phyloP scores from a whole-genome alignment of 306 rosid genomes.

The Cucurbita moschata region DNA sequence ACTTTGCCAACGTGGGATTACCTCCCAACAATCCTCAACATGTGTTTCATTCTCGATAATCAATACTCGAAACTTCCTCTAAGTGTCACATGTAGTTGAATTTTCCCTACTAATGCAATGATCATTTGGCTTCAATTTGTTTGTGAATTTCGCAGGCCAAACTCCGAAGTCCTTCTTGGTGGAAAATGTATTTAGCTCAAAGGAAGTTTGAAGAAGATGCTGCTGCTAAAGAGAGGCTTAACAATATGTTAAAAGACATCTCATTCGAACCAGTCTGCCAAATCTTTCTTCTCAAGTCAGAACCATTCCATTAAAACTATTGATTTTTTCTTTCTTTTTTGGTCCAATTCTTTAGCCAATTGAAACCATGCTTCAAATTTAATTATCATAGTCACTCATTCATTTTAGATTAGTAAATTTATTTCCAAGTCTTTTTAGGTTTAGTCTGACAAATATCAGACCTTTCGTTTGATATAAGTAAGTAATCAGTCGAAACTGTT shows the following conservation, averaged over 20 bases:
- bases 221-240: constrained; percentile 60
- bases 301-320: background rate
- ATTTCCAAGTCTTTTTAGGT: background rate
- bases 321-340: background rate
- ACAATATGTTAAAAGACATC: constrained; percentile 57
- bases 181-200: constrained; percentile 72
- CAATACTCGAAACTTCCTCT: background rate
- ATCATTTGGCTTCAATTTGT: background rate
- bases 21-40: background rate
- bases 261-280: constrained; percentile 68
- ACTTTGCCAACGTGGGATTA: too few relatives aligned
- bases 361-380: background rate
- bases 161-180: constrained; percentile 88
- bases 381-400: background rate
- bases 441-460: background rate
- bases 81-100: background rate
- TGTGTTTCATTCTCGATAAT: background rate
- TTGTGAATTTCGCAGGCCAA: constrained; percentile 50
- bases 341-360: background rate
- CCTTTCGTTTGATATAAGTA: background rate
- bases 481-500: background rate
- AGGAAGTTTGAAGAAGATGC: constrained; percentile 65
- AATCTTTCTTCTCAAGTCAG: constrained; percentile 74
- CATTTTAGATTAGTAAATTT: background rate
- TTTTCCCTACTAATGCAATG: background rate